Evolutionary conservation across 768 basidiomycete genomes (phyloP).

Genomic region (Phaffia tasmanica): DNA sequence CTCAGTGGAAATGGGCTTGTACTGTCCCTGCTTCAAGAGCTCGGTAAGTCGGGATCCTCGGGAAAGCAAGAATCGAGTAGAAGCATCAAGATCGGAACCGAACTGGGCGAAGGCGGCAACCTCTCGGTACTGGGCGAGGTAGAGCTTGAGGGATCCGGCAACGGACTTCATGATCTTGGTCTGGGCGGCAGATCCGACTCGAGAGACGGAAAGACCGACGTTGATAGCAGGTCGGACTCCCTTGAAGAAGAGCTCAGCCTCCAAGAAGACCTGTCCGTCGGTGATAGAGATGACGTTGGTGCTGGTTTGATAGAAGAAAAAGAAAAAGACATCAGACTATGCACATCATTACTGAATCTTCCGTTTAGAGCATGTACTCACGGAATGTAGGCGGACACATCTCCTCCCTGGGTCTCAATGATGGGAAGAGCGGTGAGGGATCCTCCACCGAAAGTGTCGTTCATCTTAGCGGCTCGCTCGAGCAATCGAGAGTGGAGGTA

Average conservation of each 20-base stretch:
- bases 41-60: constrained; percentile 98
- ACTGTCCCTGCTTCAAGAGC: constrained; percentile 49
- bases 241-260: constrained; percentile 99
- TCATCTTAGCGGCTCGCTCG: constrained; percentile 99
- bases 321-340: background rate
- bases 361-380: constrained; percentile 36
- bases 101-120: constrained; percentile 97
- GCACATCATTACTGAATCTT: background rate
- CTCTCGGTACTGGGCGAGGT: constrained; percentile 99
- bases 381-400: constrained; percentile 99
- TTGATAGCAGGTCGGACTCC: constrained; percentile 99
- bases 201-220: constrained; percentile 99
- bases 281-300: constrained; percentile 98
- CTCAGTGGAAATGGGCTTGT: constrained; percentile 70
- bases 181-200: constrained; percentile 99
- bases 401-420: constrained; percentile 99
- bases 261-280: constrained; percentile 99
- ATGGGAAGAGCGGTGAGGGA: constrained; percentile 98
- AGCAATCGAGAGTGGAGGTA: constrained; percentile 99
- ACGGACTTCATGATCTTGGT: constrained; percentile 99
- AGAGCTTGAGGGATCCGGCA: constrained; percentile 78
- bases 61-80: constrained; percentile 92
- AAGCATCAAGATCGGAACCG: constrained; percentile 99
- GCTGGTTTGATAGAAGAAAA: constrained; percentile 14
- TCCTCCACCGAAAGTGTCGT: constrained; percentile 95